Evolutionary conservation across 176 grass and related monocot genomes (phyloP), one percentile per base, ranked within the genome.

Genomic region (Ananas comosus): DNA sequence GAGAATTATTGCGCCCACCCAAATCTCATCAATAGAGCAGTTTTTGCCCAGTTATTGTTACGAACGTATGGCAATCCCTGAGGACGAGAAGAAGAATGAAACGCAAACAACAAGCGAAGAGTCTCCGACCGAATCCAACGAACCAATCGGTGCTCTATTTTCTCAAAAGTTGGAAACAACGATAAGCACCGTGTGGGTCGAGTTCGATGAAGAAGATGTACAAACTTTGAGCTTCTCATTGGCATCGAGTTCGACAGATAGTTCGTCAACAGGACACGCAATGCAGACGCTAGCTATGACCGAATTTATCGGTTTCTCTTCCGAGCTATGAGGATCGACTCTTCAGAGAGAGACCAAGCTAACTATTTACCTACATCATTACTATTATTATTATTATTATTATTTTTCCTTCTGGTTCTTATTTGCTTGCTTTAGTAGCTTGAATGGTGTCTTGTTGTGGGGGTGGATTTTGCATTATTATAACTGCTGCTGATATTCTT

Each of bases 131-230:
- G 33, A 27, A 24, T 67, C 61, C 49, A n/a, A 59, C 50, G 48
- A 75, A 18, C 19, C 64, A 22, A 70, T 14, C 4, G 70, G 23
- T 3, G 27, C 67, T 11, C 23, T 53, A 42, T 84, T 86, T 33
- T 14, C 63, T 29, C 68, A 68, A 66, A 96, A 83, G 79, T 67
- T 96, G 58, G 82, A 99, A 82, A 84, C 94, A 9, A 91, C 82
- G 51, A 84, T 99, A 78, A 99, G 84, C 85, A 88, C 87, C 25
- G 87, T 93, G 50, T 99, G 94, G 94, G 87, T 99, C 2, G 80
- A 84, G 70, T 93, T 99, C 69, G 83, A 87, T 22, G 78, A 91
- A 12, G 89, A 78, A n/a, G 74, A 83, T 10, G 51, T 75, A 25
- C 50, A 80, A 51, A 57, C 42, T 54, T 64, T 67, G 53, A 49